Evolutionary conservation across 163 green algal species (phyloP), one percentile per base, ranked within the genome.

Genomic region (Chlamydomonas reinhardtii): DNA sequence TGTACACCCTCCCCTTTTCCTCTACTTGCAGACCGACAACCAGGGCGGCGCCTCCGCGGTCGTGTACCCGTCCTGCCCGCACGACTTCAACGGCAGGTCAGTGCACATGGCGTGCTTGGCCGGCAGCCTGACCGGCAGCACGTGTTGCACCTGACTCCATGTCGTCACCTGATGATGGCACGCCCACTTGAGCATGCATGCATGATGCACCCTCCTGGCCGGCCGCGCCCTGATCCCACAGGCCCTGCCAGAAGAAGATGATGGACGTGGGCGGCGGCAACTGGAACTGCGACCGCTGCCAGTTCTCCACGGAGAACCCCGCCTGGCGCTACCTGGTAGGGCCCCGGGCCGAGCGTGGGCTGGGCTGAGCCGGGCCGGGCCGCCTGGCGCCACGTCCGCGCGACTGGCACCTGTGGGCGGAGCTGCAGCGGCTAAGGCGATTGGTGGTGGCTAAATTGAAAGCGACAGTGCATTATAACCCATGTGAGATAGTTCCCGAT

Each of bases 201-300:
- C n/a, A n/a, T n/a, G n/a, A n/a, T n/a, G n/a, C n/a, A n/a, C n/a
- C n/a, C n/a, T n/a, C n/a, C n/a, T n/a, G 5, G 39, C 39, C 39
- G 39, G 39, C 39, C 39, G 8, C 39, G 39, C 39, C 39, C 39
- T 48, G 39, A 5, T 5, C 39, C 5, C 25, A 81, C 69, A 93
- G 92, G 65, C 68, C 84, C 59, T 99, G 96, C 93, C 94, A 97
- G 82, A 99, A 99, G 92, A 99, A 99, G 94, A 74, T 98, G 76
- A 91, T 89, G 14, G 91, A 97, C 59, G 84, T 88, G 9, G 88
- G 74, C 12, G 87, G 88, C 64, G 86, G 89, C 69, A 82, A 52
- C 65, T 96, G 84, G 65, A 83, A 75, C 87, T 95, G 81, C 69
- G 87, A 95, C 87, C 76, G 89, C 19, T 96, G 93, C 73, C 73